These are phyloP conservation scores for Syzygium aromaticum DNA, from an alignment of 345 rosid species.

Conservation along the genomic window DNA sequence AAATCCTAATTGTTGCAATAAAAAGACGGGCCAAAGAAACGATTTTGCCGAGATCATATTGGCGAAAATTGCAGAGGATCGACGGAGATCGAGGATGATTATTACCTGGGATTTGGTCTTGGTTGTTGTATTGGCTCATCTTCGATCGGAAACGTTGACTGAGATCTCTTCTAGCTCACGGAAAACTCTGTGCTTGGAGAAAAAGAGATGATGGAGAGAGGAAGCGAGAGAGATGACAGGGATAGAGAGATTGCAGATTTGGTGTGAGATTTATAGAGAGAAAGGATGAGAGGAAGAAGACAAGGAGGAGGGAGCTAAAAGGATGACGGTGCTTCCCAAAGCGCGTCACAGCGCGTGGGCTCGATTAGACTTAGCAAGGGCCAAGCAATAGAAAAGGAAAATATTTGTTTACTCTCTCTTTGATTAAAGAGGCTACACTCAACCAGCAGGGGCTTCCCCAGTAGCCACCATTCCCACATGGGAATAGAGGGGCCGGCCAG, in stretches of 20 bases:
- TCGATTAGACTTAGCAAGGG: neutral
- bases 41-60: neutral
- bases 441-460: too few species aligned
- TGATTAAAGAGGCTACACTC: too few species aligned
- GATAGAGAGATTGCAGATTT: neutral
- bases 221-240: neutral
- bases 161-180: neutral
- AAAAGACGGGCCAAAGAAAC: neutral
- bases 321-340: neutral
- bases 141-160: neutral
- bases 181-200: neutral
- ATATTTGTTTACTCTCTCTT: too few species aligned
- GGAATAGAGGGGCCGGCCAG: too few species aligned
- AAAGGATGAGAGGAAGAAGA: neutral
- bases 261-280: neutral
- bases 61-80: neutral
- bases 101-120: slow-evolving; percentile 17
- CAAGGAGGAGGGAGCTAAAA: neutral
- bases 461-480: too few species aligned
- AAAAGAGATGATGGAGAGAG: neutral
- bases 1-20: neutral
- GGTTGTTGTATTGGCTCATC: slow-evolving; percentile 23
- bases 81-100: neutral
- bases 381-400: neutral
- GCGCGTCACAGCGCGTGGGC: neutral